Conservation (phyloP, 2,329 filamentous ascomycete species). For the Pestalotiopsis sp. region DNA sequence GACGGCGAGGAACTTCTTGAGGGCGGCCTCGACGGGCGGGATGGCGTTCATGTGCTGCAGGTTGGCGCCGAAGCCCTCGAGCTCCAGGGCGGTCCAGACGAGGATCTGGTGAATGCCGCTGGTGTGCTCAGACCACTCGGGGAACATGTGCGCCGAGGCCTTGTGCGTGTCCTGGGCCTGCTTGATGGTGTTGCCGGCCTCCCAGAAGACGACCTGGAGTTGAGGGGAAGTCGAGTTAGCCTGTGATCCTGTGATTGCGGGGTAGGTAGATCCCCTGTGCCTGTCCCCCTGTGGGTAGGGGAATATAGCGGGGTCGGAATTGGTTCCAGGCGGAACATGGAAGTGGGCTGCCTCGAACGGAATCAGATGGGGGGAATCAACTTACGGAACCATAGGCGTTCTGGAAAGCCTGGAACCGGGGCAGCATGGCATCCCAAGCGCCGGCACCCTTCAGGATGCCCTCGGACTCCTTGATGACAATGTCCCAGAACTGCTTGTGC, state of each 20-base stretch:
- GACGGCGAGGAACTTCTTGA: constrained; percentile 21
- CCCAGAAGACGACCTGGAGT: constrained; percentile 27
- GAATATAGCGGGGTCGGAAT: background rate
- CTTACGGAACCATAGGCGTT: constrained; percentile 28
- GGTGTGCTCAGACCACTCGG: constrained; percentile 21
- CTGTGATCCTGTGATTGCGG: constrained; percentile 4
- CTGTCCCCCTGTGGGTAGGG: background rate
- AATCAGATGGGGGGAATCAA: background rate
- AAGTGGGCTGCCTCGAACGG: background rate
- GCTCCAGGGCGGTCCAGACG: constrained; percentile 25
- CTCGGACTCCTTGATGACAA: constrained; percentile 20
- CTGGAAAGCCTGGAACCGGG: constrained; percentile 21
- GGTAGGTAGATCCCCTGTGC: background rate
- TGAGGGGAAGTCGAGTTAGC: background rate
- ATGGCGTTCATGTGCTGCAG: constrained; percentile 27
- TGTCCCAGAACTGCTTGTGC: constrained; percentile 26
- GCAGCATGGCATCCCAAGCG: constrained; percentile 22
- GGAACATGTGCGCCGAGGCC: constrained; percentile 21
- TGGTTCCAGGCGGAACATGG: background rate
- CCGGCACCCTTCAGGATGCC: constrained; percentile 20
- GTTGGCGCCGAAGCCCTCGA: constrained; percentile 27
- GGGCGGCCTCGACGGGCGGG: constrained; percentile 23
- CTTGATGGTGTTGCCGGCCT: constrained; percentile 21
- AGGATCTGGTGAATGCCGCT: constrained; percentile 25
- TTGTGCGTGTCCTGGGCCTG: constrained; percentile 19